Base-by-base conservation (phyloP, 192 early-diverging fungal species). In the Backusella macrospora region DNA sequence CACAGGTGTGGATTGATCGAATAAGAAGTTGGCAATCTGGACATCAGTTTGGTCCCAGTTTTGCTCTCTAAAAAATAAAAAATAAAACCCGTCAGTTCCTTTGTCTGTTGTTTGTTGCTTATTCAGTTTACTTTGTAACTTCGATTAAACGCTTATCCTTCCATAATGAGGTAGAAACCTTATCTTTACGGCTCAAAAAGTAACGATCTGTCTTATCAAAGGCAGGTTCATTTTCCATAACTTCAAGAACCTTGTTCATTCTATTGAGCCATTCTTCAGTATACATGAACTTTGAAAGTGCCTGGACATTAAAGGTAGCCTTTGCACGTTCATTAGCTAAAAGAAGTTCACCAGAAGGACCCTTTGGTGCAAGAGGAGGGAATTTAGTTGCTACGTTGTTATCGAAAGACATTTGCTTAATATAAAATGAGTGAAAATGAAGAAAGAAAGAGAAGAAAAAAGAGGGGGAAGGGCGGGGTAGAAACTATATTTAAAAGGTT, bases 121-220 rank as follows among this genome's bases (percentile, higher is more conserved):
- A 2, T 21, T 59, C 45, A 49, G 43, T 72, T 76, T 87, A 86
- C 81, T 79, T 79, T 37, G 83, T 71, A 37, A 96, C 76, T 76
- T 90, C 87, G 45, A 91, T 81, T 52, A 93, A 80, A 9, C 88
- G 87, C 48, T 80, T 75, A 29, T 89, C 90, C 75, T 91, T 89
- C 73, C 71, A 70, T 10, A 92, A 78, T 63, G 90, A 85, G 67
- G 84, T 76, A 39, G 85, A 76, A 74, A 94, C 85, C 43, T 84
- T 83, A n/a, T 95, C 92, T 16, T 82, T 77, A 55, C 95, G 88
- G 69, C 90, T 89, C 76, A 88, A 80, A 73, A 86, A 95, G 79
- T 92, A 93, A 66, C 86, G 81, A 44, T 91, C 73, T 14, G 86
- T 88, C 78, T 93, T 86, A 68, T 88, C 85, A 74, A 96, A 93